A percentile compares a stretch with the other conserved stretches of the same genome.
Evolutionary conservation across 192 early-diverging fungal species (phyloP).

Genomic region (Borealophlyctis nickersoniae): DNA sequence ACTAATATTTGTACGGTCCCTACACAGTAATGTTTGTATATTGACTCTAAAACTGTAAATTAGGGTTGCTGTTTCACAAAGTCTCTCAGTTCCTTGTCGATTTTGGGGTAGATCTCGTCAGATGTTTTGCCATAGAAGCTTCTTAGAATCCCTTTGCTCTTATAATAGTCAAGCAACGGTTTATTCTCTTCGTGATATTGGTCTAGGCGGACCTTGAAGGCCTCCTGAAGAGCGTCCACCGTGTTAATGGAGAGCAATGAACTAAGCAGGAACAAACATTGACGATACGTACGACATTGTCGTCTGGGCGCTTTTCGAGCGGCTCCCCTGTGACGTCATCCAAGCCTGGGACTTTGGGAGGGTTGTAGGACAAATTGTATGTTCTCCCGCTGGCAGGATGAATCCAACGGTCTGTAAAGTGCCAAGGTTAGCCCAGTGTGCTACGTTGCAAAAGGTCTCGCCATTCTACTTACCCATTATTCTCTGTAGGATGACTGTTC

Average conservation of each 20-base stretch:
- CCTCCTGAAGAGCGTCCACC: constrained; percentile 53
- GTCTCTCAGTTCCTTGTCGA: constrained; percentile 39
- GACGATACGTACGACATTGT: constrained; percentile 54
- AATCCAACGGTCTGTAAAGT: constrained; percentile 82
- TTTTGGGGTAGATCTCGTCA: constrained; percentile 89
- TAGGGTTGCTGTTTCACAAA: no score
- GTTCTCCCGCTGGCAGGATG: constrained; percentile 80
- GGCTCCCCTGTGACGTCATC: constrained; percentile 96
- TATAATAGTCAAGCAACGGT: constrained; percentile 87
- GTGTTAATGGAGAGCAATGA: background rate
- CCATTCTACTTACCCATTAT: constrained; percentile 64
- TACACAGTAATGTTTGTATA: no score
- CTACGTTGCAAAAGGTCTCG: no score
- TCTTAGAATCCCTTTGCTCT: constrained; percentile 55
- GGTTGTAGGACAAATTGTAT: constrained; percentile 92
- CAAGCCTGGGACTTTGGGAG: constrained; percentile 70
- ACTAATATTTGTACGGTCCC: no score
- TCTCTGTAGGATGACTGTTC: constrained; percentile 77
- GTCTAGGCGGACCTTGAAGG: constrained; percentile 72
- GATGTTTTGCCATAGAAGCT: constrained; percentile 77
- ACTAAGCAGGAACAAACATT: constrained; percentile 25
- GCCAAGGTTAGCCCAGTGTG: no score
- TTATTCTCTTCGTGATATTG: constrained; percentile 74
- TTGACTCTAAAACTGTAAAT: no score
- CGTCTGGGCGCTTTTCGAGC: constrained; percentile 81